Conservation (phyloP, 2,329 filamentous ascomycete species). For the Drechslerella dactyloides region DNA sequence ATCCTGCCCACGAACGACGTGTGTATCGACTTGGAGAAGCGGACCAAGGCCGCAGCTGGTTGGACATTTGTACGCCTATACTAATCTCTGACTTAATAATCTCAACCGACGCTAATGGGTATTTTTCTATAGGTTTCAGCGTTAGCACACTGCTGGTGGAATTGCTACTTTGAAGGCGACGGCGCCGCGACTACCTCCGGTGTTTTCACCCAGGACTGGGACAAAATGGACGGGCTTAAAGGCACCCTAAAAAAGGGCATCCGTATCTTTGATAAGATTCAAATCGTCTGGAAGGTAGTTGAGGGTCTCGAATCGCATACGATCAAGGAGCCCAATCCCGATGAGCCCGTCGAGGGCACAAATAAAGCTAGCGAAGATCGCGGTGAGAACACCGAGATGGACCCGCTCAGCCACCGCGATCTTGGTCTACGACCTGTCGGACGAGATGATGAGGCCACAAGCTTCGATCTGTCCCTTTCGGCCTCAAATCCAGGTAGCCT, state of each 20-base stretch:
- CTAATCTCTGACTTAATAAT: neutral
- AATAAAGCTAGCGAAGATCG: conserved; percentile 32
- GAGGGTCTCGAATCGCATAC: conserved; percentile 37
- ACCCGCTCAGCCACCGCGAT: conserved; percentile 28
- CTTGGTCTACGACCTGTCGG: conserved; percentile 22
- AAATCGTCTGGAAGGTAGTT: conserved; percentile 76
- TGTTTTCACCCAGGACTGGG: conserved; percentile 74
- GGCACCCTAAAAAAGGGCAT: conserved; percentile 83
- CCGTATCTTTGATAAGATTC: conserved; percentile 78
- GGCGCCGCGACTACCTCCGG: conserved; percentile 69
- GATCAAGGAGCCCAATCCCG: conserved; percentile 34
- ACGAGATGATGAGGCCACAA: conserved; percentile 19
- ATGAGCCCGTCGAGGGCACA: conserved; percentile 34
- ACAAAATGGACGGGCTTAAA: conserved; percentile 91
- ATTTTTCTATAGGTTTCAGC: conserved; percentile 64
- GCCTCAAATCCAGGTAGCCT: conserved; percentile 24
- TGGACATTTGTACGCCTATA: conserved; percentile 73
- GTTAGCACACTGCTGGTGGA: conserved; percentile 96
- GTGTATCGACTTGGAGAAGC: conserved; percentile 86
- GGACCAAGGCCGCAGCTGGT: conserved; percentile 78
- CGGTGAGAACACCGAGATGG: conserved; percentile 29
- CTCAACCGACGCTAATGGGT: neutral
- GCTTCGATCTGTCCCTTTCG: neutral
- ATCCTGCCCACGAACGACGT: conserved; percentile 81
- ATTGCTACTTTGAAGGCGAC: conserved; percentile 88